phyloP scores from a whole-genome alignment of 2,329 filamentous ascomycete genomes.

The Rhynchosporium agropyri region DNA sequence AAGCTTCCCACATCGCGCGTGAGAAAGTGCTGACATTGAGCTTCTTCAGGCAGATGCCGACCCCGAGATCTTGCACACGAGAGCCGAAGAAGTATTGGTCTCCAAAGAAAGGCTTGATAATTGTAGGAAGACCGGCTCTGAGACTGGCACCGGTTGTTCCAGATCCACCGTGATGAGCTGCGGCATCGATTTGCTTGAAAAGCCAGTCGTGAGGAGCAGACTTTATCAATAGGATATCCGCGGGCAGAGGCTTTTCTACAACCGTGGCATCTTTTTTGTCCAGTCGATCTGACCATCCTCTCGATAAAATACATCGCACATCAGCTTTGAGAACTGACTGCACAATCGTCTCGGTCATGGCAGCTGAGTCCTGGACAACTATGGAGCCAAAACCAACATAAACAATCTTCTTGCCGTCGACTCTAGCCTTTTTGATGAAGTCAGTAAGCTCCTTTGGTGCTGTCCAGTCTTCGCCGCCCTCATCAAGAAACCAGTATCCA shows the following conservation, averaged over 20 bases:
- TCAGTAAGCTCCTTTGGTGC: conserved; percentile 74
- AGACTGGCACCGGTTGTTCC: conserved; percentile 94
- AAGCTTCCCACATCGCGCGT: conserved; percentile 86
- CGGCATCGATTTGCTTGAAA: conserved; percentile 90
- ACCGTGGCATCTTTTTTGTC: conserved; percentile 58
- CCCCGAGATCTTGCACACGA: conserved; percentile 88
- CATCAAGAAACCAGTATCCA: conserved; percentile 96
- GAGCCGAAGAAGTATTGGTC: conserved; percentile 96
- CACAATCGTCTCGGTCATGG: conserved; percentile 89
- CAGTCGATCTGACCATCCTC: conserved; percentile 92
- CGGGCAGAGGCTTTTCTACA: conserved; percentile 66
- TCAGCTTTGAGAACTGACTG: conserved; percentile 89
- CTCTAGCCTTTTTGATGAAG: conserved; percentile 83
- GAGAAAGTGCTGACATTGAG: conserved; percentile 86
- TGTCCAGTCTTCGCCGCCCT: conserved; percentile 61
- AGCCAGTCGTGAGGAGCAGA: conserved; percentile 96
- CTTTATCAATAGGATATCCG: conserved; percentile 85
- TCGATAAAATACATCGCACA: conserved; percentile 91
- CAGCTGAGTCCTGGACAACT: conserved; percentile 84
- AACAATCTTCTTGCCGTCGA: conserved; percentile 86
- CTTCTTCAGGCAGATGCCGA: conserved; percentile 86
- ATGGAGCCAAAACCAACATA: conserved; percentile 98
- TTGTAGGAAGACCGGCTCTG: conserved; percentile 87
- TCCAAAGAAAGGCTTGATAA: conserved; percentile 95
- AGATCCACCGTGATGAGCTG: conserved; percentile 90